These are phyloP conservation scores for Brassica cretica DNA, from an alignment of 345 rosid species.

Conservation along the genomic window DNA sequence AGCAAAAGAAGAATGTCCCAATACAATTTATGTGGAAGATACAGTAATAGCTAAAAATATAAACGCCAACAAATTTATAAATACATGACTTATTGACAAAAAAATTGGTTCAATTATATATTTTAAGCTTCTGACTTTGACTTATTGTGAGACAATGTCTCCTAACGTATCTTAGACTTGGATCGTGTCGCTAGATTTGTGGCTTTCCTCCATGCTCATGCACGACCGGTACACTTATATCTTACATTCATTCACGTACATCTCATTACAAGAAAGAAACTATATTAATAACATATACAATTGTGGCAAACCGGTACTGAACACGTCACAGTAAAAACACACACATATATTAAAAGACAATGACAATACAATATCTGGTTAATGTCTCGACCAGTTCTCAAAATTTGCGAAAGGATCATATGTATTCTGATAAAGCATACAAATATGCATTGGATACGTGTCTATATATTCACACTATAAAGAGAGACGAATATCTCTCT, in stretches of 20 bases:
- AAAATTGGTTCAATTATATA: conserved; percentile 11
- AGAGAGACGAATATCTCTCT: conserved; percentile 14
- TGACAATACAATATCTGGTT: neutral
- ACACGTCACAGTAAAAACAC: conserved; percentile 1
- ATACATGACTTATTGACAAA: conserved; percentile 17
- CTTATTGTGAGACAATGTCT: conserved; percentile 36
- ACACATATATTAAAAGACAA: conserved; percentile 8
- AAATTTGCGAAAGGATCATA: neutral
- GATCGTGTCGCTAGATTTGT: conserved; percentile 43
- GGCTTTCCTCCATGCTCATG: conserved; percentile 39
- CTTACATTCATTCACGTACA: conserved; percentile 23
- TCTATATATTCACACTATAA: conserved; percentile 3
- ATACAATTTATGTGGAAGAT: conserved; percentile 32
- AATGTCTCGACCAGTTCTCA: neutral
- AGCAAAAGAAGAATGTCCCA: conserved; percentile 28
- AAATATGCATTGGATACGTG: neutral
- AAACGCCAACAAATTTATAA: conserved; percentile 9
- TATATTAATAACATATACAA: neutral
- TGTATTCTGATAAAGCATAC: neutral
- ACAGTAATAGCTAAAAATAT: conserved; percentile 18
- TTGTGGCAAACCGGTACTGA: conserved; percentile 9
- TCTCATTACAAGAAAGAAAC: neutral
- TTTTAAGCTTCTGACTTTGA: conserved; percentile 24
- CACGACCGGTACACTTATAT: conserved; percentile 27
- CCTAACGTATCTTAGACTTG: conserved; percentile 29